Conservation (phyloP, 2,329 filamentous ascomycete species). For the Cryphonectria naterciae region DNA sequence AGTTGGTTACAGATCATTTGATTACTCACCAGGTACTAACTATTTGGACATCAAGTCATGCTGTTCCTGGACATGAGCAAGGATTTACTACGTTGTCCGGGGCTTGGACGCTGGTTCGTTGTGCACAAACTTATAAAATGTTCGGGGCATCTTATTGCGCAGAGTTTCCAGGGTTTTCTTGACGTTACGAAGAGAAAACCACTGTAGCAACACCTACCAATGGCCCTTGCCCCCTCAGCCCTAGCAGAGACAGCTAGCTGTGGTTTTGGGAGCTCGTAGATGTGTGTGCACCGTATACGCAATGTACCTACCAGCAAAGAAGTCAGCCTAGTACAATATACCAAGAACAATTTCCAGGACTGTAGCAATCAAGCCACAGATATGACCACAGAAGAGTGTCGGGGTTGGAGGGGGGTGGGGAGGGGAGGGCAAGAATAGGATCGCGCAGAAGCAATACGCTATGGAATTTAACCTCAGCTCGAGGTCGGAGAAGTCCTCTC, state of each 20-base stretch:
- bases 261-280: not conserved
- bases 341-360: not conserved
- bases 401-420: too few relatives aligned
- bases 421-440: not conserved
- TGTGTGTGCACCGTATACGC: not conserved
- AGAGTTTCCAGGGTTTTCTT: not conserved
- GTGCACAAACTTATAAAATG: too few relatives aligned
- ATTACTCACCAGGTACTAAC: not conserved
- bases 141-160: too few relatives aligned
- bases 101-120: not conserved
- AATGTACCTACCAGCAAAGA: not conserved
- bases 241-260: not conserved
- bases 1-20: not conserved
- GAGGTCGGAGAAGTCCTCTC: not conserved
- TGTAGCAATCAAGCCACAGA: not conserved
- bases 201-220: not conserved
- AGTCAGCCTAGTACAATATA: not conserved
- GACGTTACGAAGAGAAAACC: not conserved
- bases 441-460: not conserved
- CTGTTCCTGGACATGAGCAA: not conserved
- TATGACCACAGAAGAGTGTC: not conserved
- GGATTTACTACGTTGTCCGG: not conserved
- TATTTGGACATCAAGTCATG: too few relatives aligned
- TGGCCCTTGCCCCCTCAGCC: not conserved
- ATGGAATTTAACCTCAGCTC: slow-evolving; percentile 2